Conservation (phyloP, 768 basidiomycete species). For the Mycena pura region DNA sequence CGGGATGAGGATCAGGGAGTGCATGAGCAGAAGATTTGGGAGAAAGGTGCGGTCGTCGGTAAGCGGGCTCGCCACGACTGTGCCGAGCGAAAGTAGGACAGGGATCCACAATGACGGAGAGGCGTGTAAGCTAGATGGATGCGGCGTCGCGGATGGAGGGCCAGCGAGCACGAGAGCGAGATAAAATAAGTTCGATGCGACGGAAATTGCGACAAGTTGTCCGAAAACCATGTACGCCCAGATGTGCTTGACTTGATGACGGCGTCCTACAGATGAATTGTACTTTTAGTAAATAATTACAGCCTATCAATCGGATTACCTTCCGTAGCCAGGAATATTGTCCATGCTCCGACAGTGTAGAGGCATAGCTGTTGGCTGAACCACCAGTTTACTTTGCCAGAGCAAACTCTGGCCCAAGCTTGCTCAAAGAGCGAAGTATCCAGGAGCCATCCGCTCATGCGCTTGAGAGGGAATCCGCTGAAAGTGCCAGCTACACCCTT, state of each 20-base stretch:
- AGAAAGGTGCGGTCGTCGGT: conserved; percentile 56
- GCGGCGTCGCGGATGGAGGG: conserved; percentile 15
- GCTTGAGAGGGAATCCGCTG: conserved; percentile 26
- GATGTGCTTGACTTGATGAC: conserved; percentile 50
- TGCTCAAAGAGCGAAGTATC: conserved; percentile 66
- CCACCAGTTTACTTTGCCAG: conserved; percentile 64
- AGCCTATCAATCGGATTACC: no score
- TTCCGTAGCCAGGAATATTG: conserved; percentile 56
- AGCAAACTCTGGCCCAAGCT: conserved; percentile 56
- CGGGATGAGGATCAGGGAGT: conserved; percentile 60
- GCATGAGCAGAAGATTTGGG: conserved; percentile 66
- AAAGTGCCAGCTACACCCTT: background rate
- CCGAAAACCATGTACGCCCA: conserved; percentile 80
- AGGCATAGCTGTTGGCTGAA: conserved; percentile 72
- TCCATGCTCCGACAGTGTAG: conserved; percentile 65
- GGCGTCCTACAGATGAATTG: conserved; percentile 39
- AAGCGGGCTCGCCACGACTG: conserved; percentile 52
- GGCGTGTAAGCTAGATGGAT: background rate
- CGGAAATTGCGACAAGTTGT: conserved; percentile 73
- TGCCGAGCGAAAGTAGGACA: conserved; percentile 51
- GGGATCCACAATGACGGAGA: conserved; percentile 45
- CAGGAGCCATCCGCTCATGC: conserved; percentile 60
- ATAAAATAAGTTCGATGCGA: conserved; percentile 70
- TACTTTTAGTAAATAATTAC: conserved; percentile 20
- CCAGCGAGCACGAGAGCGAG: conserved; percentile 51